Evolutionary conservation across 768 basidiomycete genomes (phyloP), one percentile per base, ranked within the genome.

Genomic region (Lentinula detonsa): DNA sequence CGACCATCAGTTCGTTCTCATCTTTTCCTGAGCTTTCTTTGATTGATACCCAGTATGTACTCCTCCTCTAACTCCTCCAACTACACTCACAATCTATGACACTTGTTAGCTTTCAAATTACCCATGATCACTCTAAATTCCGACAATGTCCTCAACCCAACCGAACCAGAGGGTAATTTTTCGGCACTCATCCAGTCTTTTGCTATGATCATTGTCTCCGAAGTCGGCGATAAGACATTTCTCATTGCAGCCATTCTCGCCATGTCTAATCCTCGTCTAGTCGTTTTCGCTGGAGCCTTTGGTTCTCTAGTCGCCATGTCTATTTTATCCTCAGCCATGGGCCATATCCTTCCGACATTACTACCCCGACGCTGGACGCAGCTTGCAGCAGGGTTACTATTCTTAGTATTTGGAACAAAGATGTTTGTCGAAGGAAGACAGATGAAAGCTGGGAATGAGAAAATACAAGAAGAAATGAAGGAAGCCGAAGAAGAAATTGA

Each of bases 401-500:
- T 98, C 75, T 72, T 98, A 49, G 83, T 91, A 1, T 99, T 98
- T 73, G 97, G 97, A 4, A 75, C 78, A 53, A 91, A 90, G 74
- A 95, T 99, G 93, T 68, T 93, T 59, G 75, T 87, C 69, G 96
- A 99, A 71, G 95, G 86, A 3, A 75, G 85, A 57, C 78, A 78
- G 64, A 98, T 98, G 93, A 78, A 83, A 59, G 75, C 76, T 0
- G 93, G 91, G 5, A 87, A 76, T 57, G 88, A 85, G 62, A 93
- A 94, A 74, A 89, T 97, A 15, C 75, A 87, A 68, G 95, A 98
- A 72, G 97, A 98, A 74, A 92, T 98, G 89, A 83, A 85, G 59
- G 95, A 99, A 76, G 90, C 92, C n/a, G 88, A 90, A 74, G 93
- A 95, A 70, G 96, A 99, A 74, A 90, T 98, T 56, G 87, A 93